Evolutionary conservation across 805 yeast genomes (phyloP).

Genomic region (Candida mattraensis): DNA sequence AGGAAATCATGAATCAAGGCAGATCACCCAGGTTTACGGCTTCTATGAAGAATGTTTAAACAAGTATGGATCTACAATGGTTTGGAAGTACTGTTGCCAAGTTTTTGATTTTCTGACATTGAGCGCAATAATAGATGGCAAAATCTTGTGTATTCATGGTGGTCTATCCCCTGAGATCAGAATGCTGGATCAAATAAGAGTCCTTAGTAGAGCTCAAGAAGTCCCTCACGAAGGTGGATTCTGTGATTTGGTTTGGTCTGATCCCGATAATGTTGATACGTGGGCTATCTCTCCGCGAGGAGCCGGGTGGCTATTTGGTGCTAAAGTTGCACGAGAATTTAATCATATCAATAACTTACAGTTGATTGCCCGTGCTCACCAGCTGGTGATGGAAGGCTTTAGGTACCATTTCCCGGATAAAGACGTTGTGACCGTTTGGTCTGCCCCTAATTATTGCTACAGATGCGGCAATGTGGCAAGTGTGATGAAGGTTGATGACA

Average conservation of each 20-base stretch:
- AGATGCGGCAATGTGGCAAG: conserved; percentile 98
- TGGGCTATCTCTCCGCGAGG: conserved; percentile 99
- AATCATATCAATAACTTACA: conserved; percentile 86
- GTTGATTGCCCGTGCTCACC: conserved; percentile 92
- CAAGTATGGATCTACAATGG: conserved; percentile 88
- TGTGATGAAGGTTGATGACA: conserved; percentile 93
- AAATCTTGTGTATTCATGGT: conserved; percentile 90
- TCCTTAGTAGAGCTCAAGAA: conserved; percentile 87
- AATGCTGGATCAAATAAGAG: conserved; percentile 88
- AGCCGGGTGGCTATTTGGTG: conserved; percentile 98
- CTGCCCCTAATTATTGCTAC: conserved; percentile 96
- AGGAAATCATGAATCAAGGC: conserved; percentile 95
- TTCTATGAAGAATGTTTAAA: conserved; percentile 94
- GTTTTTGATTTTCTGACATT: conserved; percentile 90
- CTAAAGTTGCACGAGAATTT: conserved; percentile 89
- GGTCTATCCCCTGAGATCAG: conserved; percentile 95
- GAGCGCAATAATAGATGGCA: conserved; percentile 88
- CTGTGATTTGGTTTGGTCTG: conserved; percentile 97
- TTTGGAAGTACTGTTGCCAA: conserved; percentile 91
- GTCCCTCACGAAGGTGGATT: conserved; percentile 98
- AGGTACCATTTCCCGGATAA: conserved; percentile 96
- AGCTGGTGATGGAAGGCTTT: conserved; percentile 96
- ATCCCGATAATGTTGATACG: conserved; percentile 96
- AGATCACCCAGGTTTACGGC: conserved; percentile 94
- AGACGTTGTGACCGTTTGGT: conserved; percentile 92